A percentile compares a stretch with the other conserved stretches of the same genome.
phyloP scores from a whole-genome alignment of 768 basidiomycete species.

The Mycena vitilis region DNA sequence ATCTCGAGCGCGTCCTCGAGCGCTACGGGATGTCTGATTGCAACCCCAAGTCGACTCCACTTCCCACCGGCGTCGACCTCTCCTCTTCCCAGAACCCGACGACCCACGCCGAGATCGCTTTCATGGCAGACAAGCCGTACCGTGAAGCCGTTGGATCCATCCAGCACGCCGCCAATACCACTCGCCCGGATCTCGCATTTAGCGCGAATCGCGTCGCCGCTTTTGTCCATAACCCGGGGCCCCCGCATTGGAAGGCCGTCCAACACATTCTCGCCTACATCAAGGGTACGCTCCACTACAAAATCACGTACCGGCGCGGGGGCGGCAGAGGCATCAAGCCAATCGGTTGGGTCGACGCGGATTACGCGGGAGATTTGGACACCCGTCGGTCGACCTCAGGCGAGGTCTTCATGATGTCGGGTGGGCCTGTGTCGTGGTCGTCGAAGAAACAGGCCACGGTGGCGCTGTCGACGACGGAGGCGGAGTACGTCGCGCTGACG shows the following conservation, averaged over 20 bases:
- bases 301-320: background rate
- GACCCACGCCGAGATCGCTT: slow-evolving; percentile 19
- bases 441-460: too few relatives aligned
- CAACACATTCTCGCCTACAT: background rate
- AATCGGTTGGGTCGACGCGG: background rate
- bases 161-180: slow-evolving; percentile 39
- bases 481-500: slow-evolving; percentile 11
- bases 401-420: too few relatives aligned
- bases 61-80: slow-evolving; percentile 36
- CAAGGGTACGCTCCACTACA: background rate
- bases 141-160: slow-evolving; percentile 38
- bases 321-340: background rate
- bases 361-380: slow-evolving; percentile 10
- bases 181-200: slow-evolving; percentile 17
- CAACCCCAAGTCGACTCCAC: slow-evolving; percentile 41
- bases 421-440: too few relatives aligned
- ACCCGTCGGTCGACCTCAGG: slow-evolving; percentile 42
- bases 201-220: background rate
- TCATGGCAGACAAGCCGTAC: slow-evolving; percentile 44
- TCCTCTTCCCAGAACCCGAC: slow-evolving; percentile 17
- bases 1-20: slow-evolving; percentile 27
- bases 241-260: background rate
- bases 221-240: background rate
- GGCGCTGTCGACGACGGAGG: slow-evolving; percentile 25
- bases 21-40: slow-evolving; percentile 10